Evolutionary conservation across 768 basidiomycete genomes (phyloP), one percentile per base, ranked within the genome.

Genomic region (Pleurotus eryngii): DNA sequence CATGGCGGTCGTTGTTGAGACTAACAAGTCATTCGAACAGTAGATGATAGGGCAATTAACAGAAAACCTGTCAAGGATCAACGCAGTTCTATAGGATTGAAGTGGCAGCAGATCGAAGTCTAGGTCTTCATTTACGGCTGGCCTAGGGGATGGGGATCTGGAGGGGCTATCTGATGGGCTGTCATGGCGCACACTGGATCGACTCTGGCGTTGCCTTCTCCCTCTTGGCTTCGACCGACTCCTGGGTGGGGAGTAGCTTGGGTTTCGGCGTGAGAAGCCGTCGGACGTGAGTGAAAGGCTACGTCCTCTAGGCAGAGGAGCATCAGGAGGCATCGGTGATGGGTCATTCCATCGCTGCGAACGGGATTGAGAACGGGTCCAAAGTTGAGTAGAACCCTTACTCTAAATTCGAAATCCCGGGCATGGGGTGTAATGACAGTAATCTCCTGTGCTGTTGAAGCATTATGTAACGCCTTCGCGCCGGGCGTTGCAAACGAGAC

Each of bases 381-480:
- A 46, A 49, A 5, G 47, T 39, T 37, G 46, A 22, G 38, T 22
- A 45, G 20, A 51, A 57, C 60, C 60, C 77, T 63, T 63, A 84
- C 83, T 59, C 79, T 73, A 65, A 81, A 80, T 62, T 84, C 76
- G 57, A 83, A 80, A 61, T 80, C 78, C 22, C 73, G 68, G 5
- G 80, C 78, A 24, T 69, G 72, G 37, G 88, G 87, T 1, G 87
- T 83, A 53, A 91, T 80, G 27, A 92, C 83, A 17, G 83, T 83
- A 60, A 92, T 83, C 71, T 92, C 90, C 70, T 90, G 89, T 0
- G 90, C 90, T 0, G 90, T 92, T 12, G 89, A 89, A 14, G 87
- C 87, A 64, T 86, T 90, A 64, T 91, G 87, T 63, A 91, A 76
- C 0, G 88, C 85, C 66, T 90, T 90, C 20, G 83, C 82, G 6